Percentiles rank a stretch among this genome's conserved stretches.
Evolutionary conservation across 1,284 basidiomycete genomes (phyloP).

Genomic region (Puccinia novopanici): DNA sequence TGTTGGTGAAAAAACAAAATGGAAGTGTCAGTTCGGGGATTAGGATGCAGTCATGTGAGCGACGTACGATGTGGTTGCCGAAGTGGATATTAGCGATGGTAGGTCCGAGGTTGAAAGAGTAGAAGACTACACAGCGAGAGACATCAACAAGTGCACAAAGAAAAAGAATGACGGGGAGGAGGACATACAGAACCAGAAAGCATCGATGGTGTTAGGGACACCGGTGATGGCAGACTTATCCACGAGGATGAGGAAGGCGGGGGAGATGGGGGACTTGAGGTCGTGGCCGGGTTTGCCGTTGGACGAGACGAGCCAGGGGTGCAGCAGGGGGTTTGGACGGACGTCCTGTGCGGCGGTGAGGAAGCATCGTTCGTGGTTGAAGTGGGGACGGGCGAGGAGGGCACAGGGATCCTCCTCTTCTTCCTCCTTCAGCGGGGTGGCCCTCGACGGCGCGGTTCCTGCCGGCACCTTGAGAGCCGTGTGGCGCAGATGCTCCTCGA

Average conservation of each 20-base stretch:
- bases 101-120: slow-evolving; percentile 43
- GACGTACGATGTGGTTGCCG: slow-evolving; percentile 40
- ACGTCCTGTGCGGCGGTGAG: slow-evolving; percentile 25
- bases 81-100: slow-evolving; percentile 39
- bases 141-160: neutral
- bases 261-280: slow-evolving; percentile 11
- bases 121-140: slow-evolving; percentile 22
- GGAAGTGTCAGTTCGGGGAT: neutral
- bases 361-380: slow-evolving; percentile 36
- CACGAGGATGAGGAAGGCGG: slow-evolving; percentile 36
- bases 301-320: slow-evolving; percentile 20
- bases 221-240: slow-evolving; percentile 40
- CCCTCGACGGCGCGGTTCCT: too few species aligned
- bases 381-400: neutral
- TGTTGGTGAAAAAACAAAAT: neutral
- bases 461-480: neutral
- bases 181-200: slow-evolving; percentile 43
- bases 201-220: slow-evolving; percentile 34
- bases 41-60: neutral
- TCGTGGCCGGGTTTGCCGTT: slow-evolving; percentile 27
- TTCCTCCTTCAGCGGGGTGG: neutral
- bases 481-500: slow-evolving; percentile 30
- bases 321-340: neutral
- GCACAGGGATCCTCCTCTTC: slow-evolving; percentile 15
- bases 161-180: neutral